Conservation (phyloP, 176 grass and related monocot genomes). For the Typha latifolia region DNA sequence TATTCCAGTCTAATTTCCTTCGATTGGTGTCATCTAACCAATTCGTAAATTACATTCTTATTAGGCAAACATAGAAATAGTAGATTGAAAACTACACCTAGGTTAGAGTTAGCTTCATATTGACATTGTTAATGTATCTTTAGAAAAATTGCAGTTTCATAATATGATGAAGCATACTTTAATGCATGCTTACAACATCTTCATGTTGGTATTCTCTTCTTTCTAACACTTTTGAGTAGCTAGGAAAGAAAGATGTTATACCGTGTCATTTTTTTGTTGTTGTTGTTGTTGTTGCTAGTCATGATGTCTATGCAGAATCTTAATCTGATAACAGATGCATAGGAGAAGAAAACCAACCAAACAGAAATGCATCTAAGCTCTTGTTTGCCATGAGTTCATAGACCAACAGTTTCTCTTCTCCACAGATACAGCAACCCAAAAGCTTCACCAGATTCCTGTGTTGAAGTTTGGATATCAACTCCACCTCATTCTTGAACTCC, state of each 20-base stretch:
- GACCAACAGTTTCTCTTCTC: constrained; percentile 33
- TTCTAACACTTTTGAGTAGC: no score
- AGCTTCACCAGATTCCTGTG: constrained; percentile 44
- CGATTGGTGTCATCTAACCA: constrained; percentile 27
- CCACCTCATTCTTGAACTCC: constrained; percentile 45
- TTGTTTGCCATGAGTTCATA: constrained; percentile 42
- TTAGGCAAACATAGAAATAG: no score
- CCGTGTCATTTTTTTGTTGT: no score
- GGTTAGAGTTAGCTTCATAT: no score
- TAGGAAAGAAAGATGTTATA: no score
- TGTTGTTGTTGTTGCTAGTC: no score
- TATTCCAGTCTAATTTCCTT: constrained; percentile 29
- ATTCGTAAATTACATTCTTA: not conserved
- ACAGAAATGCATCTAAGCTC: constrained; percentile 46
- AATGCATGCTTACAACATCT: no score
- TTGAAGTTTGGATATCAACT: constrained; percentile 33
- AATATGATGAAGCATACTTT: no score
- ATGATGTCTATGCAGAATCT: not conserved
- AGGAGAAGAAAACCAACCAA: constrained; percentile 20
- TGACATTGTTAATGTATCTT: no score
- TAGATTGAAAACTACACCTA: no score
- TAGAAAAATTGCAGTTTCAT: no score
- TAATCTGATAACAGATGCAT: not conserved
- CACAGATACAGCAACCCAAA: constrained; percentile 24
- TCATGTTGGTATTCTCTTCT: no score